Evolutionary conservation across 2,329 filamentous ascomycete species (phyloP), one percentile per base, ranked within the genome.

Genomic region (Orbilia ellipsospora): DNA sequence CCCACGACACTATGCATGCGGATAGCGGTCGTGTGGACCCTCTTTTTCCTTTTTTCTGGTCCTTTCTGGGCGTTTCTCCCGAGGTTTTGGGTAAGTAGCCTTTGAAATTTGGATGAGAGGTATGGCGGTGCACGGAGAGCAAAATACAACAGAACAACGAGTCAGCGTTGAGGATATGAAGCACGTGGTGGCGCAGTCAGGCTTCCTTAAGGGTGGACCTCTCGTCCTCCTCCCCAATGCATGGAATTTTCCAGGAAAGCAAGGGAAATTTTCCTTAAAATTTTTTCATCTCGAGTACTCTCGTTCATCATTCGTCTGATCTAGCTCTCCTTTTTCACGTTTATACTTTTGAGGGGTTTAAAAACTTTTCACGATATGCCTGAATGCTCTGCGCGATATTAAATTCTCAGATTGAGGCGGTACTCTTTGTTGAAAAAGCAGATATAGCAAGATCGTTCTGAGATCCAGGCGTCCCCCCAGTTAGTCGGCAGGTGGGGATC

Each of bases 131-230:
- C 67, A 65, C 18, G 44, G 8, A n/a, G 18, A 55, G 28, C 31
- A 74, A 73, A 75, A 75, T 75, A 26, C 72, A 75, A 75, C 72
- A 75, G 59, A 63, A 74, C 70, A 74, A 75, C 72, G 72, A 75
- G 72, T 75, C 51, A 75, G 64, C 52, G 42, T 75, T 60, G 59
- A 63, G 69, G 72, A 75, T 55, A 16, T 7, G 44, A 59, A 44
- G 59, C 72, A 75, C 72, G 72, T 75, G 72, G 72, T 75, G 72
- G 72, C 72, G 72, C 72, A 75, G 72, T 48, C 26, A 15, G n/a
- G 36, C 31, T 56, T 48, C 16, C 36, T 42, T 15, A 20, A 55
- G 13, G 16, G 20, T 12, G 15, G 23, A 23, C 68, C 45, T 45
- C 42, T n/a, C 31, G 1, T 48, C 8, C 13, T 13, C 13, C 44